Conservation (phyloP, 75 land plant genomes). For the Ceratopteris richardii region DNA sequence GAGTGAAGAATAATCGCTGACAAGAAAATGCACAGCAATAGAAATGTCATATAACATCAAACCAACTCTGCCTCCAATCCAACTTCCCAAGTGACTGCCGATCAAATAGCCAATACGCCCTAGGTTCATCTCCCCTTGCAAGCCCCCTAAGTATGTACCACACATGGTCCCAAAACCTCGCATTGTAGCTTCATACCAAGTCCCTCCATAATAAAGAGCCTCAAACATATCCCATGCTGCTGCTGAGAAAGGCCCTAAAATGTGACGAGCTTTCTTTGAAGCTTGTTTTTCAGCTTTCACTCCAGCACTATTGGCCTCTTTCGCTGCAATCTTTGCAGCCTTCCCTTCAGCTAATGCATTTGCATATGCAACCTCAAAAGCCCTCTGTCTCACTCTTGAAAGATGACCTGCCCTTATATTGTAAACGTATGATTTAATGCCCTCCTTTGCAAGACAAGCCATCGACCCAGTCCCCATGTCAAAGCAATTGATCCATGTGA, state of each 20-base stretch:
- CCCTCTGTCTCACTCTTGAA: constrained; percentile 27
- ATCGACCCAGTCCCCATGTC: constrained; percentile 29
- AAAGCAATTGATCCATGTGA: constrained; percentile 34
- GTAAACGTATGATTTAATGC: constrained; percentile 27
- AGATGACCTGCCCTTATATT: constrained; percentile 21
- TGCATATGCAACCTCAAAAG: constrained; percentile 21
- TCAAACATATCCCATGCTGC: constrained; percentile 43
- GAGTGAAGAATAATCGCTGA: not conserved
- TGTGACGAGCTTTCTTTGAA: constrained; percentile 14
- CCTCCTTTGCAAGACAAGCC: constrained; percentile 35
- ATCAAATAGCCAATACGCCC: constrained; percentile 42
- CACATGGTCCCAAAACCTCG: constrained; percentile 30
- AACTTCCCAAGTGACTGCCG: constrained; percentile 37
- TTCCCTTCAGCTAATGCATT: constrained; percentile 23
- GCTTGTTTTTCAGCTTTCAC: constrained; percentile 24
- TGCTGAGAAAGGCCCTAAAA: constrained; percentile 30
- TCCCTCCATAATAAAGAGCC: constrained; percentile 41
- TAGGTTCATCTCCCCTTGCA: constrained; percentile 29
- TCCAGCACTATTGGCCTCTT: constrained; percentile 21
- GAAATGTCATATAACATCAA: constrained; percentile 34
- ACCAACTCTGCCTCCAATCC: constrained; percentile 38
- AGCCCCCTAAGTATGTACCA: constrained; percentile 37
- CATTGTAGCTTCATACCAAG: constrained; percentile 18
- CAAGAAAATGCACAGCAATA: constrained; percentile 15
- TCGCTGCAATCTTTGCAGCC: constrained; percentile 15